Percentiles rank a stretch among this genome's conserved stretches.
Conservation (phyloP, 129 eudicot species). For the Helianthus tuberosus region DNA sequence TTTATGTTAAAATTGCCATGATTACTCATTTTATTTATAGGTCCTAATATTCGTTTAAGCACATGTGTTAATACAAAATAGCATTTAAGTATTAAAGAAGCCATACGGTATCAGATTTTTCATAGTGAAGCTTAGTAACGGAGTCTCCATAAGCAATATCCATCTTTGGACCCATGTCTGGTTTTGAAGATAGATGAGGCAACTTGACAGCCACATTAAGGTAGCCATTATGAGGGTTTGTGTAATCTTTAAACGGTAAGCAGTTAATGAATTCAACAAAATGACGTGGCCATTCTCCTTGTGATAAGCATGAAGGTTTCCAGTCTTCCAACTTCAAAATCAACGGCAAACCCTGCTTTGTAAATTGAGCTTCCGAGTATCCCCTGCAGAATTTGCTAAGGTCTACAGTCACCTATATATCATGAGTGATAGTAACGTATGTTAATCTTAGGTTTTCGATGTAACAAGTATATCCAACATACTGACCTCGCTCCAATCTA, state of each 20-base stretch:
- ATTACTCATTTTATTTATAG: background rate
- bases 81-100: background rate
- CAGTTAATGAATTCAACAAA: constrained; percentile 7
- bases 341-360: constrained; percentile 8
- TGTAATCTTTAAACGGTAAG: constrained; percentile 12
- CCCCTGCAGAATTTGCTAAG: background rate
- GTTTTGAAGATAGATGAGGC: background rate
- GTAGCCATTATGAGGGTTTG: constrained; percentile 15
- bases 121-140: constrained; percentile 19
- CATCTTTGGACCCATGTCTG: constrained; percentile 22
- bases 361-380: constrained; percentile 2
- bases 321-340: constrained; percentile 22
- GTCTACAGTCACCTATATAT: constrained; percentile 1
- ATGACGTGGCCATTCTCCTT: constrained; percentile 12
- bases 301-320: constrained; percentile 9
- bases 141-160: background rate
- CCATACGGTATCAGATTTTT: constrained; percentile 20
- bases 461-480: background rate
- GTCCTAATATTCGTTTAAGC: no score
- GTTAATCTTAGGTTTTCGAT: background rate
- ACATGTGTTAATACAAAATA: no score
- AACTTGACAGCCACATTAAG: constrained; percentile 1
- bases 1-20: no score
- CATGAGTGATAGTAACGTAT: background rate
- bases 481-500: constrained; percentile 3